phyloP scores from a whole-genome alignment of 345 rosid species.

The Mangifera indica region DNA sequence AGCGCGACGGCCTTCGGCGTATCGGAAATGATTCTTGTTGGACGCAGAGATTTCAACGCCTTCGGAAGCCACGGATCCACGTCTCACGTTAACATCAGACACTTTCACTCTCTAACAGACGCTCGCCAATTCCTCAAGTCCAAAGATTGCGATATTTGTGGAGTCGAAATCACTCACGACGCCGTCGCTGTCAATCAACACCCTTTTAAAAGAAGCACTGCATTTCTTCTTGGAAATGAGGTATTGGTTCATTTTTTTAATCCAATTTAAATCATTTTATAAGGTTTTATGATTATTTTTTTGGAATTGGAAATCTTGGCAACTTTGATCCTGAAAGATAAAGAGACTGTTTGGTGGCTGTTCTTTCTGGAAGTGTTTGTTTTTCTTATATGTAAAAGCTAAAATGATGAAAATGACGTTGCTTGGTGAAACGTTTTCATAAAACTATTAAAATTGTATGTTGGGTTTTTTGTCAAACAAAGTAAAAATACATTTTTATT shows the following conservation, averaged over 20 bases:
- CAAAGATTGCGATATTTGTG: conserved; percentile 91
- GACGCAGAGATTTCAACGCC: conserved; percentile 93
- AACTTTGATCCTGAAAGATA: background rate
- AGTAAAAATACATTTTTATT: too few species aligned
- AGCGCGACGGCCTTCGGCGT: conserved; percentile 97
- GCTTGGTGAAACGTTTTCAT: background rate
- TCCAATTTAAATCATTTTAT: background rate
- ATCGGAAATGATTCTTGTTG: conserved; percentile 76
- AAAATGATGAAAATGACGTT: background rate
- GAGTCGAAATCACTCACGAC: conserved; percentile 83
- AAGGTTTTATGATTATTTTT: too few species aligned
- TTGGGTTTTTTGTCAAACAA: too few species aligned
- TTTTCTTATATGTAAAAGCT: too few species aligned
- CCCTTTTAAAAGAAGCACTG: conserved; percentile 80
- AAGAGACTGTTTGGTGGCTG: background rate
- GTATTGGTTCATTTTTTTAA: conserved; percentile 23
- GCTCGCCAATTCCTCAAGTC: conserved; percentile 80
- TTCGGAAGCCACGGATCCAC: conserved; percentile 98
- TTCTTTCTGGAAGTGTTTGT: too few species aligned
- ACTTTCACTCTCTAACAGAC: conserved; percentile 73
- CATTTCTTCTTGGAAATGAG: conserved; percentile 96
- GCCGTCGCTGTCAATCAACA: conserved; percentile 71
- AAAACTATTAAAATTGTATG: background rate
- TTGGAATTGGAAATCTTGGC: background rate
- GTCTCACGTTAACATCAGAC: conserved; percentile 80